A percentile compares a stretch with the other conserved stretches of the same genome.
Conservation (phyloP, 768 basidiomycete species). For the Tricholoma sp. region DNA sequence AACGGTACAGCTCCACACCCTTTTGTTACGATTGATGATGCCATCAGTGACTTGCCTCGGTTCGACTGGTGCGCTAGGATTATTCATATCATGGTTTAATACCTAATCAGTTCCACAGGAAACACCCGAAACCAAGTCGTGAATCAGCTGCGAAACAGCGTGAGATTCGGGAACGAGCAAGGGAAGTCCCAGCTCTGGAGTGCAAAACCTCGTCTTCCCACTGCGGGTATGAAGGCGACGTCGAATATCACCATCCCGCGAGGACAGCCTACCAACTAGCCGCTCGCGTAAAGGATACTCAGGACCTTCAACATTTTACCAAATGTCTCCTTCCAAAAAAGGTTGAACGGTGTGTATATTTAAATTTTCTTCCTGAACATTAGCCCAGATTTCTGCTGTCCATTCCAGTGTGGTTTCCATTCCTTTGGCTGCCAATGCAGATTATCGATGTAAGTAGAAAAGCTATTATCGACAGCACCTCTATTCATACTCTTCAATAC, state of each 20-base stretch:
- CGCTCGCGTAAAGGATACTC: slow-evolving; percentile 40
- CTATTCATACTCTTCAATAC: not conserved
- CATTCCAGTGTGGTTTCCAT: slow-evolving; percentile 51
- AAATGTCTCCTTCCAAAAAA: slow-evolving; percentile 42
- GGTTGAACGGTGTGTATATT: slow-evolving; percentile 50
- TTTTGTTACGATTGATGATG: slow-evolving; percentile 61
- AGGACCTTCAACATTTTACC: slow-evolving; percentile 66
- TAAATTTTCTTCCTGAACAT: not conserved
- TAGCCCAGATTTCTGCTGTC: not conserved
- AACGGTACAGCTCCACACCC: slow-evolving; percentile 52
- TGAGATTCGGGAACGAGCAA: slow-evolving; percentile 17
- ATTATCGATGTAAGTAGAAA: slow-evolving; percentile 50
- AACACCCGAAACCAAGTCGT: slow-evolving; percentile 26
- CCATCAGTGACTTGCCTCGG: slow-evolving; percentile 64
- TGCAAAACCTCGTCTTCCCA: slow-evolving; percentile 25
- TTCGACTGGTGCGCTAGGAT: slow-evolving; percentile 61
- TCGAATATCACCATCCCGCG: slow-evolving; percentile 29
- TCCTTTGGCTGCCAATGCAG: slow-evolving; percentile 51
- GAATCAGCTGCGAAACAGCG: slow-evolving; percentile 10
- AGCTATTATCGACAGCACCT: not conserved
- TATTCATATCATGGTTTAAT: not conserved
- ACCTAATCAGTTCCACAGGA: slow-evolving; percentile 20
- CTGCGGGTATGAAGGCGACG: slow-evolving; percentile 32
- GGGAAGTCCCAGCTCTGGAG: slow-evolving; percentile 30
- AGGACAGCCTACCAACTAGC: slow-evolving; percentile 40